Percentiles rank a stretch among this genome's conserved stretches.
phyloP scores from a whole-genome alignment of 352 stramenopile species.

The Phytophthora fragariae region DNA sequence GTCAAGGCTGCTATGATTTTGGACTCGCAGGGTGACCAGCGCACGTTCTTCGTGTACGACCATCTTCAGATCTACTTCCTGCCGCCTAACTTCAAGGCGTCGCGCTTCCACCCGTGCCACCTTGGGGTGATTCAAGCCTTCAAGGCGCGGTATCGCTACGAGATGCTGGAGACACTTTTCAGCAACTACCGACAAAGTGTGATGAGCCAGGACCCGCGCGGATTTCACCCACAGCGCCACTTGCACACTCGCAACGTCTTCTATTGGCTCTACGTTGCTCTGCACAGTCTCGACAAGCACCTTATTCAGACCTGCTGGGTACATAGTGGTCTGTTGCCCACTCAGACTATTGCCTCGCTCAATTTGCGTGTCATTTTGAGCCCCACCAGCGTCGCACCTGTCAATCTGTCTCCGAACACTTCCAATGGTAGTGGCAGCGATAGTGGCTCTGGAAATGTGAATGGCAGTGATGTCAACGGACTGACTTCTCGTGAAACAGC shows the following conservation, averaged over 20 bases:
- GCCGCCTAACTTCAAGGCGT: conserved; percentile 80
- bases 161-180: conserved; percentile 84
- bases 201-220: conserved; percentile 54
- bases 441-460: conserved; percentile 20
- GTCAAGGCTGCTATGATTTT: conserved; percentile 89
- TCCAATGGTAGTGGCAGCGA: conserved; percentile 23
- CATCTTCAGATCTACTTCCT: conserved; percentile 85
- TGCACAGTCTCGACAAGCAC: conserved; percentile 74
- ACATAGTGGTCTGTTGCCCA: conserved; percentile 73
- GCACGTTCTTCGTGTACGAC: conserved; percentile 89
- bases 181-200: conserved; percentile 63
- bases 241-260: conserved; percentile 87
- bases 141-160: conserved; percentile 80
- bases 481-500: not conserved
- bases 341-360: conserved; percentile 66
- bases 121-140: conserved; percentile 82
- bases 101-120: conserved; percentile 79
- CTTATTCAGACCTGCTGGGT: conserved; percentile 83
- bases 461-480: conserved; percentile 18
- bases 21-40: conserved; percentile 86
- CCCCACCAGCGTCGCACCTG: conserved; percentile 21
- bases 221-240: conserved; percentile 55
- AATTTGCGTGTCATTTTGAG: conserved; percentile 69
- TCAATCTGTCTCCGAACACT: conserved; percentile 7
- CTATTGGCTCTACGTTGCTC: conserved; percentile 81